Evolutionary conservation across 768 basidiomycete genomes (phyloP), one percentile per base, ranked within the genome.

Genomic region (Pisolithus orientalis): DNA sequence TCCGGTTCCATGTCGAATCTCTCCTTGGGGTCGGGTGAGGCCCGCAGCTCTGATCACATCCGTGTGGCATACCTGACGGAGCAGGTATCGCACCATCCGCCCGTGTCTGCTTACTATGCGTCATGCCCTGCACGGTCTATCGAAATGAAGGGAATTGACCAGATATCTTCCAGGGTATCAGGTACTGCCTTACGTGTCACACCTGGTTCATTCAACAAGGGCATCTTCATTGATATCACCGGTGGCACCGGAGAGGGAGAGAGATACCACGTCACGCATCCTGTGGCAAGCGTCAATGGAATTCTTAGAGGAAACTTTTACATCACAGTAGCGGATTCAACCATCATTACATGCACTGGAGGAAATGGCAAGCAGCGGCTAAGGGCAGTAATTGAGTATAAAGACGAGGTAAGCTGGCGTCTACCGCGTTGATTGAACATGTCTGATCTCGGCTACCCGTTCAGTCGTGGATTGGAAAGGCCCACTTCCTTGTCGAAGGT

Each of bases 51-150:
- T 42, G 75, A 73, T 16, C 72, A 73, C 47, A 67, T 83, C 14
- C 86, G 91, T 32, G 81, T 94, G 42, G 79, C 82, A 6, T 95
- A 81, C 67, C 70, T 94, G 44, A 95, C 93, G 13, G 94, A 96
- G 67, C 94, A 96, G 69, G 84, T 97, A 44, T 96, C 90, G 2
- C 96, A 99, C 70, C 96, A 99, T 62, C 96, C 96, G 0, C 96
- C 96, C 3, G 82, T 97, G 29, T 95, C 92, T 1, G 84, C 88
- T 1, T 95, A 84, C 63, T 84, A 83, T 56, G 90, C 87, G 6
- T 56, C 72, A 4, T 94, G 90, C 66, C 91, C 94, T 0, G 72
- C 80, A 39, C 80, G 83, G 25, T 79, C 80, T 29, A 63, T 94
- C 39, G 84, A 88, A 56, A 75, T 89, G 65, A 70, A 70, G 16